Conservation (phyloP, 2,329 filamentous ascomycete genomes). For the Beauveria brongniartii region DNA sequence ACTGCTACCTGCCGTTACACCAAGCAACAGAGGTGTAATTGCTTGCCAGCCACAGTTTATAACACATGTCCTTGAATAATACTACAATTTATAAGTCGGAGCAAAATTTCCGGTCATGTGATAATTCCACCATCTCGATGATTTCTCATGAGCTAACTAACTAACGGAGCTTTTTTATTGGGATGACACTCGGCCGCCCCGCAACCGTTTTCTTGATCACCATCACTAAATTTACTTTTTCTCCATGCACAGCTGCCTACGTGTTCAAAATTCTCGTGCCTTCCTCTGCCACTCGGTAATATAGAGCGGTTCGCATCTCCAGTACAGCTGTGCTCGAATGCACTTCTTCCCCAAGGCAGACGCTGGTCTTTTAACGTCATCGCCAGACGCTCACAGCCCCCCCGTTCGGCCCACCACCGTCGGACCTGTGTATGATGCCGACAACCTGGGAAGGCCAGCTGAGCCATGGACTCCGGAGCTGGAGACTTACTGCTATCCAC, state of each 20-base stretch:
- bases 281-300: neutral
- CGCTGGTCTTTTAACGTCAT: slow-evolving; percentile 18
- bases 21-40: no score
- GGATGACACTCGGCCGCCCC: neutral
- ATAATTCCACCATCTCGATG: no score
- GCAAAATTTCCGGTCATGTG: no score
- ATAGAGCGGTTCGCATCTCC: neutral
- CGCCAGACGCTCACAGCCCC: neutral
- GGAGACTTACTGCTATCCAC: neutral
- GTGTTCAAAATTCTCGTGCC: neutral
- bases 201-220: neutral
- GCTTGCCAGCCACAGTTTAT: no score
- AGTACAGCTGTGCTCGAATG: neutral
- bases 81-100: no score
- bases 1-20: no score
- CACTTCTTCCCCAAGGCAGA: slow-evolving; percentile 21
- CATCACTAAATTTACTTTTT: neutral
- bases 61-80: no score
- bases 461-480: neutral
- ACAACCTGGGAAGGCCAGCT: neutral
- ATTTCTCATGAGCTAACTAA: no score
- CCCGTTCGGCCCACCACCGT: neutral
- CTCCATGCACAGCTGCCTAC: no score
- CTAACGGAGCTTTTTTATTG: no score
- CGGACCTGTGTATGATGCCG: neutral